These are phyloP conservation scores for Wickerhamomyces ciferrii DNA, from an alignment of 805 yeast species.

Conservation along the genomic window DNA sequence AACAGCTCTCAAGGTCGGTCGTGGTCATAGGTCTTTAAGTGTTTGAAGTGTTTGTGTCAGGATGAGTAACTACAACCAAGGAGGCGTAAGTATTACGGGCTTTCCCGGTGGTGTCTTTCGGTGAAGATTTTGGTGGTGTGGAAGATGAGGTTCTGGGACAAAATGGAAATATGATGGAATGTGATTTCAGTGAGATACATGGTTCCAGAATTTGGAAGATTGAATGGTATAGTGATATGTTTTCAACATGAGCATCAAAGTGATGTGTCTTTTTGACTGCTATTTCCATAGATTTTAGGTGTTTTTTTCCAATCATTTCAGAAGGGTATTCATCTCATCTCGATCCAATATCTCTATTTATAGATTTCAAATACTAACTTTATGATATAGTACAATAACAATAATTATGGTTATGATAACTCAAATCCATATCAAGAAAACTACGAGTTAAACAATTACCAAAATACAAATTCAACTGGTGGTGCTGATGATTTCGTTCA, in stretches of 20 bases:
- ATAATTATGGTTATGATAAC: slow-evolving; percentile 2
- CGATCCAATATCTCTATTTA: too few relatives aligned
- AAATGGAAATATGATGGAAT: neutral
- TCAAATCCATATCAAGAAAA: slow-evolving; percentile 3
- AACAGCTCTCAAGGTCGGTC: too few relatives aligned
- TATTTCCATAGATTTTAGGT: too few relatives aligned
- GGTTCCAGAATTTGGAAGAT: too few relatives aligned
- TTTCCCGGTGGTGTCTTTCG: neutral
- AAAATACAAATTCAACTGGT: slow-evolving; percentile 4
- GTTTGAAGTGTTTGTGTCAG: neutral
- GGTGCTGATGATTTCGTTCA: slow-evolving; percentile 48
- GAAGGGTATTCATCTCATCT: neutral
- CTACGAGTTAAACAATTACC: slow-evolving; percentile 3
- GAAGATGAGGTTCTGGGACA: too few relatives aligned
- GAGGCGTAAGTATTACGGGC: neutral
- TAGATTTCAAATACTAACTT: neutral
- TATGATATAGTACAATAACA: slow-evolving; percentile 1
- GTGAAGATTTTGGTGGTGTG: neutral
- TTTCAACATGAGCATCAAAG: too few relatives aligned
- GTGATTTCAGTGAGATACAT: too few relatives aligned
- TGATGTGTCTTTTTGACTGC: too few relatives aligned
- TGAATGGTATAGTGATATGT: too few relatives aligned
- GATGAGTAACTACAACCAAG: neutral
- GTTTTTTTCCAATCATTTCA: neutral
- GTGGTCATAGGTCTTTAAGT: neutral